These are phyloP conservation scores for Echites panduratus DNA, from an alignment of 257 asterid genomes.

Conservation along the genomic window DNA sequence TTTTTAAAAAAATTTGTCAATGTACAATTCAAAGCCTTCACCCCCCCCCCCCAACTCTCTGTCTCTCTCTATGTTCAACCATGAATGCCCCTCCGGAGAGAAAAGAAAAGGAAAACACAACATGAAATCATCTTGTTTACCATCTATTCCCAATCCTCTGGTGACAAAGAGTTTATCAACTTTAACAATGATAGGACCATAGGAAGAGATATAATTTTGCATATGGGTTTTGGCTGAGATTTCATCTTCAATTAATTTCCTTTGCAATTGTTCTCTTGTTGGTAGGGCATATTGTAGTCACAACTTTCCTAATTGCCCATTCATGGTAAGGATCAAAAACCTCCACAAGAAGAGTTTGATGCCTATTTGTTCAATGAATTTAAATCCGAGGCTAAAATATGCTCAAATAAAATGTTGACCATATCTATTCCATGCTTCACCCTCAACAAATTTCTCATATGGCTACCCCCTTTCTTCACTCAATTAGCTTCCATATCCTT, in stretches of 20 bases:
- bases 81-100: background rate
- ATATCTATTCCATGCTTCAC: slow-evolving; percentile 94
- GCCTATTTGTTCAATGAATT: slow-evolving; percentile 79
- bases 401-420: slow-evolving; percentile 84
- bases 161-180: slow-evolving; percentile 64
- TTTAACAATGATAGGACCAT: slow-evolving; percentile 42
- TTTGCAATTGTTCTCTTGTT: slow-evolving; percentile 62
- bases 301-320: slow-evolving; percentile 91
- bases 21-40: background rate
- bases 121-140: slow-evolving; percentile 28
- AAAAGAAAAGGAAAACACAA: slow-evolving; percentile 16
- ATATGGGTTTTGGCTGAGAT: slow-evolving; percentile 61
- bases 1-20: no score
- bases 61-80: no score
- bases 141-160: slow-evolving; percentile 64
- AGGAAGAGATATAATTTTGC: slow-evolving; percentile 56
- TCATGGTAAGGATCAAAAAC: slow-evolving; percentile 91
- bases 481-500: slow-evolving; percentile 62
- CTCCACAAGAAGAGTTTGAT: slow-evolving; percentile 75
- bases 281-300: slow-evolving; percentile 87
- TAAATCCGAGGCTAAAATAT: slow-evolving; percentile 57
- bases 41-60: no score
- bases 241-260: slow-evolving; percentile 85
- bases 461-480: slow-evolving; percentile 75
- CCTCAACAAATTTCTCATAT: slow-evolving; percentile 79